phyloP scores from a whole-genome alignment of 495 filamentous ascomycete genomes.

The Aspergillus homomorphus region DNA sequence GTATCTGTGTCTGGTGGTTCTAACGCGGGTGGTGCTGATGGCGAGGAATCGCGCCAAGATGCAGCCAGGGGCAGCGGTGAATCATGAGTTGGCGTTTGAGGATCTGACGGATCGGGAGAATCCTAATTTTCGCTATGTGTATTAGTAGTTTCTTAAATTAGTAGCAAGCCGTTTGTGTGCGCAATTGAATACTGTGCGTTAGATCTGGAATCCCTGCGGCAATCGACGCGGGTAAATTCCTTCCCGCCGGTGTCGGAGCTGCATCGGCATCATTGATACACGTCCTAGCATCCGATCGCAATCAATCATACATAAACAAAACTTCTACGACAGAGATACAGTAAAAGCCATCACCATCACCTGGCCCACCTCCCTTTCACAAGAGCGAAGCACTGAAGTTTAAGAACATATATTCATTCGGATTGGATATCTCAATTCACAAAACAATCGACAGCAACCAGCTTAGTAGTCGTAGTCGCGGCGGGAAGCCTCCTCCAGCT shows the following conservation, averaged over 20 bases:
- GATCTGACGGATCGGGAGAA: constrained; percentile 61
- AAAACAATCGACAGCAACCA: not conserved
- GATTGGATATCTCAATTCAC: not conserved
- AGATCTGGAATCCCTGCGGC: no score
- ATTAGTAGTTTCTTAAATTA: no score
- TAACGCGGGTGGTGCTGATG: constrained; percentile 16
- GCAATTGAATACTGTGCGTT: no score
- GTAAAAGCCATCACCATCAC: no score
- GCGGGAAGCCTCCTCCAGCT: constrained; percentile 53
- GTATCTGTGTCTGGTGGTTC: constrained; percentile 12
- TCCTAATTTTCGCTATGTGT: constrained; percentile 38
- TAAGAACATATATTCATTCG: not conserved
- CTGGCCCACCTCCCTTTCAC: no score
- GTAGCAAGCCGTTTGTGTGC: no score
- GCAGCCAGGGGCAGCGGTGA: not conserved
- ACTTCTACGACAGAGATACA: no score
- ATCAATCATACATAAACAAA: no score
- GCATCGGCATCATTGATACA: no score
- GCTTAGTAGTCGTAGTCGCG: constrained; percentile 4
- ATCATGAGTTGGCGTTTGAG: constrained; percentile 42
- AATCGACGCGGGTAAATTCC: no score
- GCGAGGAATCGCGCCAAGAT: constrained; percentile 14
- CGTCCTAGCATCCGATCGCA: no score
- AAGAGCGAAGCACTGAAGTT: not conserved
- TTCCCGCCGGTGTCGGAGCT: no score